Evolutionary conservation across 148 eudicot species (phyloP).

Genomic region (Rhododendron molle): DNA sequence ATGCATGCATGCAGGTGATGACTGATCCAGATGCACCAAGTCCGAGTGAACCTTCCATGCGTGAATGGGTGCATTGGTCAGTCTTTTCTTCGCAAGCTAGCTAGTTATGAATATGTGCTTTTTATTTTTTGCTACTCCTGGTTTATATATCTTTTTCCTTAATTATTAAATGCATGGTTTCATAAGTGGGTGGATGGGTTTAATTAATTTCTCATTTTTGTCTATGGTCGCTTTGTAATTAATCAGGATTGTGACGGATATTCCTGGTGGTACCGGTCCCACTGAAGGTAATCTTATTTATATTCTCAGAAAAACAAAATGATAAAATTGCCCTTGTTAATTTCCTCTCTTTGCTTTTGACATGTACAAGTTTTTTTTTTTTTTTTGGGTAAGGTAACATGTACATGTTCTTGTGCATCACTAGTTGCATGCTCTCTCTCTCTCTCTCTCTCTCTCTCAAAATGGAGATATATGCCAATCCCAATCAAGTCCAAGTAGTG

Average conservation of each 20-base stretch:
- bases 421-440: background rate
- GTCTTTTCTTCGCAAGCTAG: background rate
- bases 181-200: background rate
- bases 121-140: background rate
- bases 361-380: background rate
- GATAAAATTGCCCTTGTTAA: background rate
- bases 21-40: slow-evolving; percentile 79
- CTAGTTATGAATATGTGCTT: background rate
- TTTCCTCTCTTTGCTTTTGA: background rate
- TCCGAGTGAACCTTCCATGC: slow-evolving; percentile 59
- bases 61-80: slow-evolving; percentile 69
- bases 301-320: background rate
- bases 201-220: background rate
- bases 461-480: too few species aligned
- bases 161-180: background rate
- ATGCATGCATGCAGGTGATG: slow-evolving; percentile 40
- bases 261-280: slow-evolving; percentile 49
- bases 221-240: background rate
- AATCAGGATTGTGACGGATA: slow-evolving; percentile 63
- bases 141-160: background rate
- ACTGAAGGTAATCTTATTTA: slow-evolving; percentile 27
- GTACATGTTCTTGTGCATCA: background rate
- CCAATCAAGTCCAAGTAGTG: too few species aligned
- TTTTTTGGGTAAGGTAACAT: background rate
- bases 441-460: too few species aligned